A percentile compares a stretch with the other conserved stretches of the same genome.
These are phyloP conservation scores for Tolypocladium nubicola DNA, from an alignment of 2,329 filamentous ascomycete genomes.

Conservation along the genomic window DNA sequence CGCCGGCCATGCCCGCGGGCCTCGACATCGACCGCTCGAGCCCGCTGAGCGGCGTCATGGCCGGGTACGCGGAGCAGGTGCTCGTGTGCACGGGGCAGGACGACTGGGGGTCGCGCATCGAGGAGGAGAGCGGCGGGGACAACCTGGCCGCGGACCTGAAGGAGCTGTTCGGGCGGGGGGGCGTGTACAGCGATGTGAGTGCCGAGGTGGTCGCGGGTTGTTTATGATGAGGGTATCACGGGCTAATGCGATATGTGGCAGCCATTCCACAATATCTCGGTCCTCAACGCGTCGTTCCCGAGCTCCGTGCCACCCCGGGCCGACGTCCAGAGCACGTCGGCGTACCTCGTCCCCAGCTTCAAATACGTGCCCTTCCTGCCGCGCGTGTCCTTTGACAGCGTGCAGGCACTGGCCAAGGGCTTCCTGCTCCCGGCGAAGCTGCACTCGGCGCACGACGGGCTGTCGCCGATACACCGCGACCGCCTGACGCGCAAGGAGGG, in stretches of 20 bases:
- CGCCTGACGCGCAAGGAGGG: slow-evolving; percentile 38
- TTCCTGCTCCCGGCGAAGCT: slow-evolving; percentile 55
- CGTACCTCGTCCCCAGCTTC: slow-evolving; percentile 74
- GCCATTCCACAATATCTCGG: slow-evolving; percentile 74
- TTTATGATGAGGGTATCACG: too few relatives aligned
- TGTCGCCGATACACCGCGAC: slow-evolving; percentile 48
- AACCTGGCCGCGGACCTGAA: slow-evolving; percentile 65
- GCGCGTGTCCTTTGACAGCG: slow-evolving; percentile 44
- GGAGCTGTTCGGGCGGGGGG: slow-evolving; percentile 54
- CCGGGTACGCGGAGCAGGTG: slow-evolving; percentile 70
- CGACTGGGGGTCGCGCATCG: slow-evolving; percentile 78
- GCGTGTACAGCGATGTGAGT: slow-evolving; percentile 56
- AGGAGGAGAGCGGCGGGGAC: slow-evolving; percentile 61
- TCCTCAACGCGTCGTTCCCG: slow-evolving; percentile 67
- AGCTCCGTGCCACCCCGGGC: slow-evolving; percentile 37
- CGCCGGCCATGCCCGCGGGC: slow-evolving; percentile 50
- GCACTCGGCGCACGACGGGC: slow-evolving; percentile 47
- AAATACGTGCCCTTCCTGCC: slow-evolving; percentile 67
- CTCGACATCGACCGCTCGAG: slow-evolving; percentile 65
- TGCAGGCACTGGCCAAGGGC: slow-evolving; percentile 49
- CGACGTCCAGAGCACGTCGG: slow-evolving; percentile 47
- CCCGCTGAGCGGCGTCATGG: slow-evolving; percentile 65
- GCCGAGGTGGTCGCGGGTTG: not conserved
- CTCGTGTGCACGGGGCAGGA: slow-evolving; percentile 69
- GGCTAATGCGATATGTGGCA: slow-evolving; percentile 21